phyloP scores from a whole-genome alignment of 495 filamentous ascomycete species.

The Neurospora sp. region DNA sequence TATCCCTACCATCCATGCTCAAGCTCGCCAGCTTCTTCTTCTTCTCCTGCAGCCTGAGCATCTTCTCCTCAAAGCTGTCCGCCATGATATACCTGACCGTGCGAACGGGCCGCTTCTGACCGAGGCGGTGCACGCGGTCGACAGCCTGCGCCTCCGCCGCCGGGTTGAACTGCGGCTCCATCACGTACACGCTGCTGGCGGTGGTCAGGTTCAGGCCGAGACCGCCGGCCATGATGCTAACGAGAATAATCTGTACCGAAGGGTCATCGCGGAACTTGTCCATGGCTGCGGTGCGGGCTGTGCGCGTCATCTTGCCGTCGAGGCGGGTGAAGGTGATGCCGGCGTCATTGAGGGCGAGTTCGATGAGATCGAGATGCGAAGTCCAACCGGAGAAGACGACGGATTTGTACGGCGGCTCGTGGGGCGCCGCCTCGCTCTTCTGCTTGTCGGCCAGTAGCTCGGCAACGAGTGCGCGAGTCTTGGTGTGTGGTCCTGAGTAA shows the following conservation, averaged over 20 bases:
- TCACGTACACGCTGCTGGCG: constrained; percentile 80
- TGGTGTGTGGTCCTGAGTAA: constrained; percentile 83
- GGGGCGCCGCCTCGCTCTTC: constrained; percentile 46
- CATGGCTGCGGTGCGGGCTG: constrained; percentile 59
- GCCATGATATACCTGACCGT: constrained; percentile 83
- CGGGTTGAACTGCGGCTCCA: constrained; percentile 98
- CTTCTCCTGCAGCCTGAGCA: constrained; percentile 77
- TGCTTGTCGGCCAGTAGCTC: constrained; percentile 50
- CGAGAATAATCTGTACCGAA: constrained; percentile 66
- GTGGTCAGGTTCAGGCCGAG: constrained; percentile 84
- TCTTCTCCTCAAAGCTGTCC: constrained; percentile 86
- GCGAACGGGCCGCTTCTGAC: constrained; percentile 73
- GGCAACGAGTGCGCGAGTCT: constrained; percentile 68
- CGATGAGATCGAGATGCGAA: constrained; percentile 83
- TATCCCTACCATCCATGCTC: constrained; percentile 55
- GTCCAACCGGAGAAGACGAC: constrained; percentile 96
- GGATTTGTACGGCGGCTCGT: constrained; percentile 65
- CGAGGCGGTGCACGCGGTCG: constrained; percentile 87
- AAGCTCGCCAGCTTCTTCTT: constrained; percentile 83
- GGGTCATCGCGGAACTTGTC: constrained; percentile 65
- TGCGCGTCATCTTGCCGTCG: constrained; percentile 76
- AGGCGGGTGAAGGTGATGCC: constrained; percentile 65
- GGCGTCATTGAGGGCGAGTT: constrained; percentile 64
- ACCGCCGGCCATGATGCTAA: constrained; percentile 87
- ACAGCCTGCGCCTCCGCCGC: constrained; percentile 90